Evolutionary conservation across 2,329 filamentous ascomycete genomes (phyloP).

Genomic region (Chalara sp.): DNA sequence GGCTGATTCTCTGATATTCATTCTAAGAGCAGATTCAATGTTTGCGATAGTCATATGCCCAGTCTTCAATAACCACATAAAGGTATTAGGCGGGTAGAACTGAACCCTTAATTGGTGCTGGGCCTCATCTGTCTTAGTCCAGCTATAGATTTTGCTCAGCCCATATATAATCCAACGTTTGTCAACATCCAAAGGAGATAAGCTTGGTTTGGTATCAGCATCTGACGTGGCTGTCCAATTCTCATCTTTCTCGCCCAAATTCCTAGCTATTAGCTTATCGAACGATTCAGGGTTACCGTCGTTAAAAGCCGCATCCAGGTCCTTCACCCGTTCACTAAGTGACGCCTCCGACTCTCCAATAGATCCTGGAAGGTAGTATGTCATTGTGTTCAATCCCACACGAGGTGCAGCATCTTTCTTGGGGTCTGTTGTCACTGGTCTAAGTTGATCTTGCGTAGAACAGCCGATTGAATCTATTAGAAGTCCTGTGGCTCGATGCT

Average conservation of each 20-base stretch:
- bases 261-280: slow-evolving; percentile 31
- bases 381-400: slow-evolving; percentile 15
- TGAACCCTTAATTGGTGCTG: slow-evolving; percentile 28
- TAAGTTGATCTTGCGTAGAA: slow-evolving; percentile 39
- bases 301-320: slow-evolving; percentile 29
- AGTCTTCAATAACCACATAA: slow-evolving; percentile 52
- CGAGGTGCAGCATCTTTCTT: no score
- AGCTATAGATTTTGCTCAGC: slow-evolving; percentile 40
- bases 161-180: slow-evolving; percentile 56
- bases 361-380: slow-evolving; percentile 19
- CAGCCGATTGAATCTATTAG: slow-evolving; percentile 70
- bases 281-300: slow-evolving; percentile 33
- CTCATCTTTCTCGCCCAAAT: slow-evolving; percentile 23
- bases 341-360: slow-evolving; percentile 11
- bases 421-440: slow-evolving; percentile 9
- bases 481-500: slow-evolving; percentile 52
- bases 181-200: slow-evolving; percentile 49
- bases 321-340: slow-evolving; percentile 10
- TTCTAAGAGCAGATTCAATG: slow-evolving; percentile 49
- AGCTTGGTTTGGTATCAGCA: slow-evolving; percentile 17
- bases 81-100: slow-evolving; percentile 41
- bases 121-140: slow-evolving; percentile 9
- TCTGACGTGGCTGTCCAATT: slow-evolving; percentile 1
- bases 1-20: slow-evolving; percentile 32
- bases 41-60: slow-evolving; percentile 56